Conservation (phyloP, 257 asterid genomes). For the Solanum tarijense region DNA sequence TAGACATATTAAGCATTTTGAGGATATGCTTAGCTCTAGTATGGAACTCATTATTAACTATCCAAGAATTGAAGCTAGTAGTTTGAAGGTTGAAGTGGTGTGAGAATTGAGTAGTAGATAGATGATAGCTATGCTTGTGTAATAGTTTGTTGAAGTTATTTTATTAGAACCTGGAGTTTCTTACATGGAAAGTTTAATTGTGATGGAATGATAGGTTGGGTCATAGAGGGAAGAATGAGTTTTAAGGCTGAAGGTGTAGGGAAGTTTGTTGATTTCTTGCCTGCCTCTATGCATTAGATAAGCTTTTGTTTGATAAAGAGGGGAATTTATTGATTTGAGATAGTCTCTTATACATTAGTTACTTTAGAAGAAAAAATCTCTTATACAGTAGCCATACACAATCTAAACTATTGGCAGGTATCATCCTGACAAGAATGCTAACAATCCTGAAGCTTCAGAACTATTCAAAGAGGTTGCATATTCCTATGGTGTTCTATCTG, state of each 20-base stretch:
- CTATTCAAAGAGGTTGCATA: constrained; percentile 98
- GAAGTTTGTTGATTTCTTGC: background rate
- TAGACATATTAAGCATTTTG: background rate
- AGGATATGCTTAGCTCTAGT: background rate
- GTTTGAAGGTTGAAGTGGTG: background rate
- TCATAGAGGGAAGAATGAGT: background rate
- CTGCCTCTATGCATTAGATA: background rate
- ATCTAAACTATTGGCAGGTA: constrained; percentile 12
- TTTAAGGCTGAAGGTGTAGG: background rate
- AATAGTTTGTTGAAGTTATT: background rate
- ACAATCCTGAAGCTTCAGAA: constrained; percentile 97
- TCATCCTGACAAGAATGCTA: constrained; percentile 44
- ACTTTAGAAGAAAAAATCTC: background rate
- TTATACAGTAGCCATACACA: background rate
- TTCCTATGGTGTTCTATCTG: constrained; percentile 93
- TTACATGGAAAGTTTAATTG: background rate
- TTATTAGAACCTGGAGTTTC: background rate
- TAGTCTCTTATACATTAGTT: background rate
- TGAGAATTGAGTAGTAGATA: background rate
- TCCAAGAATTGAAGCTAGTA: background rate
- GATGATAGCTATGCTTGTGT: background rate
- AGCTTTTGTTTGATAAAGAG: background rate
- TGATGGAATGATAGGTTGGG: background rate
- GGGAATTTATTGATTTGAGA: background rate
- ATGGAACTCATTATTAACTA: background rate